phyloP scores from a whole-genome alignment of 768 basidiomycete genomes.

The Tephrocybe sp. region DNA sequence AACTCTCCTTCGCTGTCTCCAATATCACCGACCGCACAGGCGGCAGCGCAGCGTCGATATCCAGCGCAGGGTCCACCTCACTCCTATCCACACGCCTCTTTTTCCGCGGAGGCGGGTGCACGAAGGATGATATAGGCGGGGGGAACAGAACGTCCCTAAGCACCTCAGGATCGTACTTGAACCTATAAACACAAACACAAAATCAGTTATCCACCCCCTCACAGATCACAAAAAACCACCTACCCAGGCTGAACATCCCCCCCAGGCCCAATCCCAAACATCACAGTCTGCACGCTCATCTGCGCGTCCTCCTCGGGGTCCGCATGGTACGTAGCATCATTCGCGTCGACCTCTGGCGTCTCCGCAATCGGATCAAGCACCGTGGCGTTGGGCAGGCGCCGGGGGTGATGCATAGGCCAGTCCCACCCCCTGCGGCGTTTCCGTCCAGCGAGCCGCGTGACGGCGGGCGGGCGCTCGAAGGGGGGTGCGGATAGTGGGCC shows the following conservation, averaged over 20 bases:
- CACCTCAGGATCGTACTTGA: conserved; percentile 49
- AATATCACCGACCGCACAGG: conserved; percentile 28
- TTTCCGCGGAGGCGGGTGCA: conserved; percentile 33
- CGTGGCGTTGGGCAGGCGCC: conserved; percentile 37
- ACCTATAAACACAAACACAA: conserved; percentile 33
- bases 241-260: conserved; percentile 46
- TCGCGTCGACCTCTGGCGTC: conserved; percentile 29
- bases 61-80: conserved; percentile 13
- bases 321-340: conserved; percentile 23
- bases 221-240: conserved; percentile 18
- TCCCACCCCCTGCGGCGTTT: conserved; percentile 43
- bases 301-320: conserved; percentile 40
- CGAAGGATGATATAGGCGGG: conserved; percentile 13
- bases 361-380: conserved; percentile 39
- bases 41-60: conserved; percentile 3
- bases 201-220: too few species aligned
- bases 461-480: not conserved
- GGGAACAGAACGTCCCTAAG: conserved; percentile 49
- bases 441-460: conserved; percentile 35
- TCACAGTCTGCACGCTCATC: conserved; percentile 46
- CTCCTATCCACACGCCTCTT: conserved; percentile 24
- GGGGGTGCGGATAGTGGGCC: conserved; percentile 13
- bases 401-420: conserved; percentile 26
- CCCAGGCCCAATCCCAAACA: conserved; percentile 43
- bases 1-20: conserved; percentile 41